Evolutionary conservation across 1,139 yeast genomes (phyloP).

Genomic region (Candida smagusa): DNA sequence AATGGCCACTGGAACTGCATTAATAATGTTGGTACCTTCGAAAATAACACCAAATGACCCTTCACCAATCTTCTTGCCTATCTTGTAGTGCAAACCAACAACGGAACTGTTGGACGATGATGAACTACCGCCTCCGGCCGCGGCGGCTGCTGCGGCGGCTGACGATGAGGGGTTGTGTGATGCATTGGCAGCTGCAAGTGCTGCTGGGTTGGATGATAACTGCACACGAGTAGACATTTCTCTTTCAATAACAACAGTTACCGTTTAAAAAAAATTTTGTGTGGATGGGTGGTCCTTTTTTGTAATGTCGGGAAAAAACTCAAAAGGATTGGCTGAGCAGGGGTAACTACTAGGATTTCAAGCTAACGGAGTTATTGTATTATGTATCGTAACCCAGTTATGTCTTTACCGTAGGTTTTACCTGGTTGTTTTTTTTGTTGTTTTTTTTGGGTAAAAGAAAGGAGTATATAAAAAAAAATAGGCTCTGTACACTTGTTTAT

Average conservation of each 20-base stretch:
- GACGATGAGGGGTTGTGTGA: constrained; percentile 24
- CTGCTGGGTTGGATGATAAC: constrained; percentile 31
- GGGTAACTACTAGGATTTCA: background rate
- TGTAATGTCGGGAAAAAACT: background rate
- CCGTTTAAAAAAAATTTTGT: background rate
- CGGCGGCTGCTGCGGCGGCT: constrained; percentile 15
- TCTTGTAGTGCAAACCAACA: constrained; percentile 79
- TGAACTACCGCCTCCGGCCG: constrained; percentile 12
- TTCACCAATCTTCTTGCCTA: constrained; percentile 96
- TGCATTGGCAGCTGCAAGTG: constrained; percentile 39
- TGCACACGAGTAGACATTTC: constrained; percentile 25
- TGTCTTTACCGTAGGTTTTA: no score
- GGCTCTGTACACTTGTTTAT: constrained; percentile 7
- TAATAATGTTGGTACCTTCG: constrained; percentile 85
- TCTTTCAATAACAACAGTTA: background rate
- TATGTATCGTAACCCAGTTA: no score
- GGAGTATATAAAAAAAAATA: constrained; percentile 3
- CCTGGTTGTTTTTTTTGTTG: no score
- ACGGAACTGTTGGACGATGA: constrained; percentile 26
- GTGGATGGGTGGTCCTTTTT: background rate
- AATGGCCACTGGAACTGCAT: constrained; percentile 74
- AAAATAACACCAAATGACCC: constrained; percentile 97
- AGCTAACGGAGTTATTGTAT: background rate
- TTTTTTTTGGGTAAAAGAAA: background rate
- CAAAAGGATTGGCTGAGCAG: background rate